phyloP scores from a whole-genome alignment of 1,139 yeast species.

The Geotrichum histeridarum region DNA sequence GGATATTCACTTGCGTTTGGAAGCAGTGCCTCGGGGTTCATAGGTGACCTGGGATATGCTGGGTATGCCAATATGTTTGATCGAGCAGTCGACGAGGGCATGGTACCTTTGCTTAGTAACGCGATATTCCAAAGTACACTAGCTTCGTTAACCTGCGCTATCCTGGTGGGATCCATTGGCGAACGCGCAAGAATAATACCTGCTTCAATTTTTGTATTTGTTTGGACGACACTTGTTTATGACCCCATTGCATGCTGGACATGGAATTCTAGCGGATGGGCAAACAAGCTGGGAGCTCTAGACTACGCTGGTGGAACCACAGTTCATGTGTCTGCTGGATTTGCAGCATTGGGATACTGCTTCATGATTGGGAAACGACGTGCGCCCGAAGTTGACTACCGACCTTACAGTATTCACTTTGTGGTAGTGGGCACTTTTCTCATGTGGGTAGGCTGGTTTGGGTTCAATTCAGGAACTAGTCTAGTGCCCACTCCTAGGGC shows the following conservation, averaged over 20 bases:
- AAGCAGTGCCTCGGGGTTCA: conserved; percentile 38
- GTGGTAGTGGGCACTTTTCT: conserved; percentile 54
- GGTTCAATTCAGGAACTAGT: conserved; percentile 82
- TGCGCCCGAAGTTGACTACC: conserved; percentile 8
- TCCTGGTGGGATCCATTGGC: conserved; percentile 55
- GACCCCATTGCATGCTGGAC: conserved; percentile 64
- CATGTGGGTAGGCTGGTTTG: conserved; percentile 77
- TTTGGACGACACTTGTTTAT: conserved; percentile 56
- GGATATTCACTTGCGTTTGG: conserved; percentile 53
- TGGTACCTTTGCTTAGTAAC: conserved; percentile 38
- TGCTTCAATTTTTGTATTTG: conserved; percentile 48
- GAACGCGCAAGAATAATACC: conserved; percentile 56
- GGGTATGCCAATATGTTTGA: conserved; percentile 38
- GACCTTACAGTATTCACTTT: conserved; percentile 32
- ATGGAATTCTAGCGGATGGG: conserved; percentile 60
- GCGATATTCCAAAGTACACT: conserved; percentile 36
- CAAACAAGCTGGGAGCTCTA: conserved; percentile 45
- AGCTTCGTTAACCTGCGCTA: conserved; percentile 49
- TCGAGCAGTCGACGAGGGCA: conserved; percentile 42
- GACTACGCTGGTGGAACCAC: conserved; percentile 66
- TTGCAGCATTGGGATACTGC: conserved; percentile 57
- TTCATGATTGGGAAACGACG: conserved; percentile 47
- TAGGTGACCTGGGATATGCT: conserved; percentile 46
- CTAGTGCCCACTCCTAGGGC: conserved; percentile 50
- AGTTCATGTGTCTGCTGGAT: conserved; percentile 58